Conservation (phyloP, 106 monocot species). For the Posidonia australis region DNA sequence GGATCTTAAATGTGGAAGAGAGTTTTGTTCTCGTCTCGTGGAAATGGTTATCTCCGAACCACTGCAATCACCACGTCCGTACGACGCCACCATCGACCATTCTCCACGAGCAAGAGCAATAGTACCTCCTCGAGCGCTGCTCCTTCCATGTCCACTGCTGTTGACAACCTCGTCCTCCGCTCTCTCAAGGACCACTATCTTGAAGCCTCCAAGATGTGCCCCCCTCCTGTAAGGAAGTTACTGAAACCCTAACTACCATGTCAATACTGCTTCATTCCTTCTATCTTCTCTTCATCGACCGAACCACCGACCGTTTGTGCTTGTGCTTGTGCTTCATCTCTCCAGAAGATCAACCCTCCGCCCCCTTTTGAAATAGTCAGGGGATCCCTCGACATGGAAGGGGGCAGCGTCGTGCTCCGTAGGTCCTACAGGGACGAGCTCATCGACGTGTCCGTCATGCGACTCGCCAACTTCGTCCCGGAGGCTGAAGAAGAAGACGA, state of each 20-base stretch:
- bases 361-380: constrained; percentile 29
- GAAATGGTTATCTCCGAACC: not conserved
- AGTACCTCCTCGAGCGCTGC: not conserved
- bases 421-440: constrained; percentile 55
- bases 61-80: not conserved
- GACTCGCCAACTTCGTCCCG: constrained; percentile 56
- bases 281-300: too few species aligned
- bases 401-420: constrained; percentile 48
- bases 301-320: not conserved
- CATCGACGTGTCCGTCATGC: constrained; percentile 70
- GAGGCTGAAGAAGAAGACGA: constrained; percentile 45
- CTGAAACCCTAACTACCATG: too few species aligned
- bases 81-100: not conserved
- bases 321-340: too few species aligned
- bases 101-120: not conserved
- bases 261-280: too few species aligned
- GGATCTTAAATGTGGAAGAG: constrained; percentile 5
- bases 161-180: constrained; percentile 58
- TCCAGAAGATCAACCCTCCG: constrained; percentile 1
- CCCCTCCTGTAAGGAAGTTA: constrained; percentile 63
- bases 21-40: not conserved
- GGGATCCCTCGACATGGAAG: constrained; percentile 41
- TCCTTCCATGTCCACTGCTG: constrained; percentile 22
- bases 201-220: constrained; percentile 62
- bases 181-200: constrained; percentile 73